Conservation (phyloP, 2,329 filamentous ascomycete species). For the Eutypa lata region DNA sequence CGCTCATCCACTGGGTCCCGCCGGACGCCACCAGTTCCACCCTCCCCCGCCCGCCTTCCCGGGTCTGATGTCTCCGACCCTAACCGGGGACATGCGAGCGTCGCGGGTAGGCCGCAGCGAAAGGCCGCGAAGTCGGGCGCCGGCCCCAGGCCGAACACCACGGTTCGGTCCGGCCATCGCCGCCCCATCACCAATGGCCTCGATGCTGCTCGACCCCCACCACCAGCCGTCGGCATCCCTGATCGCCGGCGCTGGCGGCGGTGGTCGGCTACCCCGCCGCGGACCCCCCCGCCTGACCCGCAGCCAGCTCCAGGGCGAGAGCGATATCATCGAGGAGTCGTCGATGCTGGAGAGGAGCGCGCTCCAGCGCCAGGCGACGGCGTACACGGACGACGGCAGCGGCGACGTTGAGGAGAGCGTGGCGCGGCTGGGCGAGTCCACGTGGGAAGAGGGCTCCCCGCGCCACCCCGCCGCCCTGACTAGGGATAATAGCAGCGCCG, state of each 20-base stretch:
- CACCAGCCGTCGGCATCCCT: constrained; percentile 62
- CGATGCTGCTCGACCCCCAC: constrained; percentile 71
- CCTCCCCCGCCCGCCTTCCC: constrained; percentile 75
- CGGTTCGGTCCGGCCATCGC: constrained; percentile 43
- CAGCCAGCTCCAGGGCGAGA: constrained; percentile 44
- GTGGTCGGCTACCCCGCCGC: constrained; percentile 36
- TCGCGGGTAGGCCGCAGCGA: constrained; percentile 48
- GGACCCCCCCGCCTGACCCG: constrained; percentile 38
- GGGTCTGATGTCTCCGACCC: constrained; percentile 61
- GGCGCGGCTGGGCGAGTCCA: constrained; percentile 53
- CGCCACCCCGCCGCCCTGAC: constrained; percentile 40
- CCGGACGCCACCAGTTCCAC: constrained; percentile 61
- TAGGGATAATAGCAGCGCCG: constrained; percentile 49
- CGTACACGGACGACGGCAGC: constrained; percentile 55
- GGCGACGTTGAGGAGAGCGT: constrained; percentile 50
- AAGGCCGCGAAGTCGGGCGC: constrained; percentile 39
- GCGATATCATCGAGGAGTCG: constrained; percentile 54
- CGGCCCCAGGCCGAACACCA: constrained; percentile 35
- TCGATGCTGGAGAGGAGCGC: constrained; percentile 35
- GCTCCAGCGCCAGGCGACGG: constrained; percentile 32
- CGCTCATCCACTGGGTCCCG: constrained; percentile 49
- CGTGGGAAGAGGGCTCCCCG: constrained; percentile 60
- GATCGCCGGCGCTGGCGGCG: constrained; percentile 36
- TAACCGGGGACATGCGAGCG: constrained; percentile 53
- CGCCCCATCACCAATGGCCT: constrained; percentile 64